Evolutionary conservation across 2,329 filamentous ascomycete species (phyloP).

Genomic region (Cercospora zeina): DNA sequence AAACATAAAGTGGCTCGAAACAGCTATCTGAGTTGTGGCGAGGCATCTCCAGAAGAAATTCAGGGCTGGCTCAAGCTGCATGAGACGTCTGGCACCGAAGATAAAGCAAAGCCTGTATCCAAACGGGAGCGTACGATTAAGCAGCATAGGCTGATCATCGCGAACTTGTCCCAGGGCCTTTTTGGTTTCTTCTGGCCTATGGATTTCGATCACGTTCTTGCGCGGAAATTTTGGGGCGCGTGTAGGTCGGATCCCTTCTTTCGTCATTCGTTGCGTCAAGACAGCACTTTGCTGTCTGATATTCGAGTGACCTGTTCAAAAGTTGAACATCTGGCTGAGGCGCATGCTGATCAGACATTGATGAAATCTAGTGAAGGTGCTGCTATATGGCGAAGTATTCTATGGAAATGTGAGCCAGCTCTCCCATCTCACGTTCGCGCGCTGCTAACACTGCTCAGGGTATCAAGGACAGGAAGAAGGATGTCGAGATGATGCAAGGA

Average conservation of each 20-base stretch:
- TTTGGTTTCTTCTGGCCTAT: slow-evolving; percentile 23
- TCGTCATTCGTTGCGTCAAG: neutral
- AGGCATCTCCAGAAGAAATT: neutral
- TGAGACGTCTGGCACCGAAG: neutral
- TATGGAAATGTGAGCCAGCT: neutral
- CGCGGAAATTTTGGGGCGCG: slow-evolving; percentile 22
- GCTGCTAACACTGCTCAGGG: neutral
- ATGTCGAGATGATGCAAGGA: neutral
- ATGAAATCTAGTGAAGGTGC: slow-evolving; percentile 2
- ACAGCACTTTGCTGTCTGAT: neutral
- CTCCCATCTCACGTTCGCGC: neutral
- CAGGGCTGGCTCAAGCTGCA: slow-evolving; percentile 1
- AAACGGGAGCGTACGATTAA: neutral
- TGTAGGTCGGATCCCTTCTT: neutral
- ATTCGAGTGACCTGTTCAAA: neutral
- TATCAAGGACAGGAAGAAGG: neutral
- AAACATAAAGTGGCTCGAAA: neutral
- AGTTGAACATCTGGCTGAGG: neutral
- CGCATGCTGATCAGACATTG: neutral
- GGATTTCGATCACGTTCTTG: slow-evolving; percentile 14
- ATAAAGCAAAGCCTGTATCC: neutral
- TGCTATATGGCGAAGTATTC: slow-evolving; percentile 11
- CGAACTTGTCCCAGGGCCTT: slow-evolving; percentile 12
- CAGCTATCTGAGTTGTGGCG: neutral
- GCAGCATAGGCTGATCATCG: slow-evolving; percentile 8